Evolutionary conservation across 208 protist genomes (phyloP).

Genomic region (Trypanosoma brucei): DNA sequence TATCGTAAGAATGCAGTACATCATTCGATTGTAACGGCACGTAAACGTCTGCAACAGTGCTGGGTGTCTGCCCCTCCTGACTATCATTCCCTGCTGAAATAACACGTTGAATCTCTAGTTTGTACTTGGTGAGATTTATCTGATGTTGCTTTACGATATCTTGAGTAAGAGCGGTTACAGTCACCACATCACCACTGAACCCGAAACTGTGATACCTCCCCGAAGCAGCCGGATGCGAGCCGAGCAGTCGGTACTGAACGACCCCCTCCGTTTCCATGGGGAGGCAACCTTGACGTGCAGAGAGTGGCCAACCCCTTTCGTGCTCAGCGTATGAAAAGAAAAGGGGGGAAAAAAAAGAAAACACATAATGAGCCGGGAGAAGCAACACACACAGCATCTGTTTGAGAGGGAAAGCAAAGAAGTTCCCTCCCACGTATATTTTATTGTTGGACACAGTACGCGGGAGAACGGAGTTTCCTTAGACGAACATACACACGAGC

Average conservation of each 20-base stretch:
- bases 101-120: conserved; percentile 35
- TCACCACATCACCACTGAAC: conserved; percentile 52
- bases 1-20: conserved; percentile 61
- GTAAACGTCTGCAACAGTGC: neutral
- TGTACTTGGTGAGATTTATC: conserved; percentile 76
- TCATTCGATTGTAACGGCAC: conserved; percentile 6
- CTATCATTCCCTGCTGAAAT: neutral
- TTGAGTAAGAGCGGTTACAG: conserved; percentile 36
- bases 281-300: neutral
- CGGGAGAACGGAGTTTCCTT: too few species aligned
- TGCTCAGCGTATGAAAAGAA: neutral
- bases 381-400: neutral
- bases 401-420: too few species aligned
- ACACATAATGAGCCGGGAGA: neutral
- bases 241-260: conserved; percentile 70
- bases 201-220: conserved; percentile 60
- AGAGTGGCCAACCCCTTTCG: neutral
- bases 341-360: neutral
- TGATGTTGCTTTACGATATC: conserved; percentile 55
- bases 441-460: too few species aligned
- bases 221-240: conserved; percentile 72
- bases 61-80: conserved; percentile 4
- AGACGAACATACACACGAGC: too few species aligned
- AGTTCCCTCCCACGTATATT: too few species aligned
- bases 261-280: conserved; percentile 59